These are phyloP conservation scores for Phytophthora quininea DNA, from an alignment of 352 stramenopile species.

Conservation along the genomic window DNA sequence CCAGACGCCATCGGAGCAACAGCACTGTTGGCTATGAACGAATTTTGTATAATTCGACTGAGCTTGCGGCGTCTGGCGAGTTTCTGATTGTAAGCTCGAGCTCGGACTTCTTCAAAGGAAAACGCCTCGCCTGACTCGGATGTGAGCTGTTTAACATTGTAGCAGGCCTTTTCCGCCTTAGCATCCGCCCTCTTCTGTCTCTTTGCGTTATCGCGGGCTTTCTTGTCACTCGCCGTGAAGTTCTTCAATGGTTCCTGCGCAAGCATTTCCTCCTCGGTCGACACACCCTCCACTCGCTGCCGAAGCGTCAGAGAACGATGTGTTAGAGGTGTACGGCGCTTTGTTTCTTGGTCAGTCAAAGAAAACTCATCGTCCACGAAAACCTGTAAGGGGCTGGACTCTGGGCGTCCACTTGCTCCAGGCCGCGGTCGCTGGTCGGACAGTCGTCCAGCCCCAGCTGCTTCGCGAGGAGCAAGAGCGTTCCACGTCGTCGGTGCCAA, in stretches of 20 bases:
- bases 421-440: slow-evolving; percentile 8
- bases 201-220: slow-evolving; percentile 7
- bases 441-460: slow-evolving; percentile 8
- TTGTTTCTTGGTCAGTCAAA: slow-evolving; percentile 25
- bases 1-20: slow-evolving; percentile 10
- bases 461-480: slow-evolving; percentile 4
- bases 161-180: slow-evolving; percentile 35
- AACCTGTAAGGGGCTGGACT: slow-evolving; percentile 59
- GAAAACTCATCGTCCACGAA: slow-evolving; percentile 81
- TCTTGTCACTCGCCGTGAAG: slow-evolving; percentile 46
- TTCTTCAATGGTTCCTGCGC: slow-evolving; percentile 82
- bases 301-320: slow-evolving; percentile 69
- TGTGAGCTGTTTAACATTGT: slow-evolving; percentile 52
- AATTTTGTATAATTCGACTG: slow-evolving; percentile 27
- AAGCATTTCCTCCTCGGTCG: slow-evolving; percentile 81
- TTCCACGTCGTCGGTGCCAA: slow-evolving; percentile 62
- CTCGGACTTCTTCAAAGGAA: slow-evolving; percentile 86
- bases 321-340: slow-evolving; percentile 39
- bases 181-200: slow-evolving; percentile 21
- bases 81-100: slow-evolving; percentile 32
- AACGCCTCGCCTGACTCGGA: slow-evolving; percentile 50
- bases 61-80: slow-evolving; percentile 18
- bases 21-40: slow-evolving; percentile 27
- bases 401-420: slow-evolving; percentile 7
- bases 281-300: slow-evolving; percentile 69